Evolutionary conservation across 2,329 filamentous ascomycete genomes (phyloP), one percentile per base, ranked within the genome.

Genomic region (Thelonectria olida): DNA sequence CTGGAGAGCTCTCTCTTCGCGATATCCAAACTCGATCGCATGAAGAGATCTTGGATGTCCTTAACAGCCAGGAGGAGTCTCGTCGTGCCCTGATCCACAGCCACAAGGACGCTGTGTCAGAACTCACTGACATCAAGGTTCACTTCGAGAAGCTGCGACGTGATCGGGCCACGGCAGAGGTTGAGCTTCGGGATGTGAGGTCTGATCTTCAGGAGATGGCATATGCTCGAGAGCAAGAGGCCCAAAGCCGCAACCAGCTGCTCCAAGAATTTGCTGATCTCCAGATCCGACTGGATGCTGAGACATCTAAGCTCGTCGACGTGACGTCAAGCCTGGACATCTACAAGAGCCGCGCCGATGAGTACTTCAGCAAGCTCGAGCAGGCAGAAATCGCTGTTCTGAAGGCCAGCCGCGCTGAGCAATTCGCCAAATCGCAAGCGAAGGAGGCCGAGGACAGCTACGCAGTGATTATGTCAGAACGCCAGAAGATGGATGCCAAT

Each of bases 321-420:
- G 89, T 97, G 44, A 89, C 88, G 7, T 91, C 93, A 3, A 97
- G 91, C 75, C 85, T 98, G 41, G 90, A 88, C 62, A 81, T 97
- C 63, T 99, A 98, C 84, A 97, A 97, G 84, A 89, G 88, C 65
- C 89, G 95, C 42, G 92, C 95, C 4, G 93, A 98, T 73, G 95
- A 98, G 75, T 98, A 99, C 78, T 99, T 97, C 79, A 92, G 89
- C 81, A 97, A 97, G 79, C 87, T 99, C 19, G 95, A 99, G 77
- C 95, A 98, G 74, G 96, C 96, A 15, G 95, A 99, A 76, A 96
- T 98, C 67, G 90, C 94, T 1, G 94, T 98, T 17, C 86, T 99
- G 65, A 97, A 97, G 76, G 95, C 95, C 15, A 90, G 87, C 62
- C 88, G 95, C 22, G 95, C 96, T 0, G 95, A 98, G 78, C 93